Conservation (phyloP, 768 basidiomycete genomes). For the Russula earlei region DNA sequence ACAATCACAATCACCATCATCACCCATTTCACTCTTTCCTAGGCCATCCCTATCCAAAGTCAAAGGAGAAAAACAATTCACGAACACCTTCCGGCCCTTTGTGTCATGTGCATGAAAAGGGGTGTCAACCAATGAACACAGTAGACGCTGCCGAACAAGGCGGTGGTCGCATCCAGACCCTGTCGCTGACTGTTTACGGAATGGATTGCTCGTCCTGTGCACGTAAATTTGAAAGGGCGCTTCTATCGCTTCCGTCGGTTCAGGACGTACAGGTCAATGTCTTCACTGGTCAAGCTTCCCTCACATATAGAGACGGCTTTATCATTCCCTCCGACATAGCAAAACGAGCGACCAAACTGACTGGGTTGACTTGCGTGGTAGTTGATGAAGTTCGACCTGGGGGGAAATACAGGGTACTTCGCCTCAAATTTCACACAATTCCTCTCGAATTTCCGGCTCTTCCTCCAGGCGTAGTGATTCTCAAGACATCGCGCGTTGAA, state of each 20-base stretch:
- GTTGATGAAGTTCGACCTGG: neutral
- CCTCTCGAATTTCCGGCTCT: neutral
- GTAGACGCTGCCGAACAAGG: constrained; percentile 1
- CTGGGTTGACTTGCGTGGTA: constrained; percentile 7
- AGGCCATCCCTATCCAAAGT: neutral
- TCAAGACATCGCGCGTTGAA: neutral
- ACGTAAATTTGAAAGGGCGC: constrained; percentile 1
- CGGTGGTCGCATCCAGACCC: neutral
- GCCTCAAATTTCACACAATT: neutral
- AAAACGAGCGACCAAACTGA: constrained; percentile 3
- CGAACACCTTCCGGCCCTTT: neutral
- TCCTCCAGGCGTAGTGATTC: constrained; percentile 3
- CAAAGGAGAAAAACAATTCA: neutral
- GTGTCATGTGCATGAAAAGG: neutral
- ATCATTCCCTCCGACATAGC: constrained; percentile 6
- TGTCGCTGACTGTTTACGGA: constrained; percentile 8
- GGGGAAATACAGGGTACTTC: constrained; percentile 9
- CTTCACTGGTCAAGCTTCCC: constrained; percentile 11
- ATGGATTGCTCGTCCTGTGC: constrained; percentile 18
- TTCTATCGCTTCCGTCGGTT: constrained; percentile 14
- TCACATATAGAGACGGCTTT: constrained; percentile 13
- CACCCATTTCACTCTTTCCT: too few relatives aligned
- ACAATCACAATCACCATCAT: neutral
- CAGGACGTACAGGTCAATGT: constrained; percentile 13
- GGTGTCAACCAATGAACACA: neutral